phyloP scores from a whole-genome alignment of 1,284 basidiomycete species.

The Cutaneotrichosporon spelunceum region DNA sequence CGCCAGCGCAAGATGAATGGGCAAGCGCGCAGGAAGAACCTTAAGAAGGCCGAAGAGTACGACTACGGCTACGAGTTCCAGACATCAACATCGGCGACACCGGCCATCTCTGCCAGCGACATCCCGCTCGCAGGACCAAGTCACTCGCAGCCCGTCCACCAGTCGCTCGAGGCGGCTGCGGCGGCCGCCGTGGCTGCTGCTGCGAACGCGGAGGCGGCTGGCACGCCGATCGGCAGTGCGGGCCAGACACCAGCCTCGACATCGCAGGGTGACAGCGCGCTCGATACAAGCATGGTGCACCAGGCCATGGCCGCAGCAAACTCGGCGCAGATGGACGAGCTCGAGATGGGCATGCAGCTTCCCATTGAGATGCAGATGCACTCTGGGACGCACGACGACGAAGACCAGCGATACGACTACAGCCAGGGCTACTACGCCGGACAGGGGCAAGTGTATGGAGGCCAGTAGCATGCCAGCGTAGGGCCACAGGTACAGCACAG shows the following conservation, averaged over 20 bases:
- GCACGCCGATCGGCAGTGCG: conserved; percentile 3
- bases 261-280: conserved; percentile 10
- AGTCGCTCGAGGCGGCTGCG: conserved; percentile 6
- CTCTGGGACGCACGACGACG: conserved; percentile 35
- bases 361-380: conserved; percentile 52
- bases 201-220: background rate
- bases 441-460: conserved; percentile 15
- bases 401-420: conserved; percentile 16
- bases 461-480: background rate
- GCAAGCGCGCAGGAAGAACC: conserved; percentile 23
- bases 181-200: conserved; percentile 4
- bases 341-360: conserved; percentile 49
- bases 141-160: background rate
- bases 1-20: conserved; percentile 26
- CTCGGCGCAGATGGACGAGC: conserved; percentile 44
- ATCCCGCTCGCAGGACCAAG: conserved; percentile 11
- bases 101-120: conserved; percentile 7
- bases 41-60: conserved; percentile 25
- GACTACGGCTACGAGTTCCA: conserved; percentile 13
- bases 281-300: conserved; percentile 47
- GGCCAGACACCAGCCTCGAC: background rate
- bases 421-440: conserved; percentile 9
- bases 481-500: background rate
- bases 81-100: conserved; percentile 3
- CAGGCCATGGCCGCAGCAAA: conserved; percentile 45